A percentile compares a stretch with the other conserved stretches of the same genome.
These are phyloP conservation scores for Fusarium protoensiforme DNA, from an alignment of 2,329 filamentous ascomycete species.

Conservation along the genomic window DNA sequence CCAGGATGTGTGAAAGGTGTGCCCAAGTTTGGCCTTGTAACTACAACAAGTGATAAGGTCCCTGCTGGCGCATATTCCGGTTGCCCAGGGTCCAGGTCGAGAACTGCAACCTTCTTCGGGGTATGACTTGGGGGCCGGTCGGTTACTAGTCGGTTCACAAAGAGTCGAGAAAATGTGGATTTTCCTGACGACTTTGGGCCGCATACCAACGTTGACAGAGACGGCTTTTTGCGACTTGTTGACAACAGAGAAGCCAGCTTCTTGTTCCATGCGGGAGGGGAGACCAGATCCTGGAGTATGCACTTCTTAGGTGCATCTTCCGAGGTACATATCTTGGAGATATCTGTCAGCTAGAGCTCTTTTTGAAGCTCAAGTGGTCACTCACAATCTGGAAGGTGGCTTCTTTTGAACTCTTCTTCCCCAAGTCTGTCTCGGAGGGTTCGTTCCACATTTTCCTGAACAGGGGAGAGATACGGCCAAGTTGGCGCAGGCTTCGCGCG, in stretches of 20 bases:
- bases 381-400: slow-evolving; percentile 63
- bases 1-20: slow-evolving; percentile 73
- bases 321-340: slow-evolving; percentile 62
- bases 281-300: slow-evolving; percentile 64
- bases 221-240: slow-evolving; percentile 46
- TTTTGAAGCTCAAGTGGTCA: background rate
- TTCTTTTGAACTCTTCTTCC: slow-evolving; percentile 28
- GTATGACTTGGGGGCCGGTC: slow-evolving; percentile 16
- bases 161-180: slow-evolving; percentile 76
- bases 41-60: slow-evolving; percentile 73
- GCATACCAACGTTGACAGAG: slow-evolving; percentile 66
- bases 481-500: slow-evolving; percentile 58
- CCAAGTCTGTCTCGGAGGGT: slow-evolving; percentile 32
- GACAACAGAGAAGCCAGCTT: slow-evolving; percentile 60
- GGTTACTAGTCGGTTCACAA: slow-evolving; percentile 75
- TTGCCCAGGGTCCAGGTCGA: slow-evolving; percentile 83
- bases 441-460: slow-evolving; percentile 76
- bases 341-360: slow-evolving; percentile 24
- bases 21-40: slow-evolving; percentile 71
- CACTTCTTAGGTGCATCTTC: slow-evolving; percentile 62
- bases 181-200: slow-evolving; percentile 81
- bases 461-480: slow-evolving; percentile 72
- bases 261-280: slow-evolving; percentile 71
- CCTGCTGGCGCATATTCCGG: slow-evolving; percentile 79
- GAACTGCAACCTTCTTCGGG: slow-evolving; percentile 59